Base-by-base conservation (phyloP, 2,329 filamentous ascomycete species). In the Delphinella strobiligena region DNA sequence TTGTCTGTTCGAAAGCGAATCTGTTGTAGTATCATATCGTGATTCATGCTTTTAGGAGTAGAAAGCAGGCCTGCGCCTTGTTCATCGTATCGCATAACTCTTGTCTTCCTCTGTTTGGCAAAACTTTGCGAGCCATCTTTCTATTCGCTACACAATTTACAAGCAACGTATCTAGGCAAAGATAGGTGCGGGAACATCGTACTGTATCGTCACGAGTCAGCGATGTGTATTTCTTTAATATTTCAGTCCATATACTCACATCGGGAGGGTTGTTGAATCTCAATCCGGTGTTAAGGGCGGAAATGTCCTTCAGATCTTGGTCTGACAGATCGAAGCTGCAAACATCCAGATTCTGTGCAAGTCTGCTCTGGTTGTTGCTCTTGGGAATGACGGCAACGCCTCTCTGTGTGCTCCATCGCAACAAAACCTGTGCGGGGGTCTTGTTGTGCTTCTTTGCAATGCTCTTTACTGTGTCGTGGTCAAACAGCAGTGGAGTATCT, bases 381-480 rank as follows among this genome's bases (percentile, higher is more conserved):
- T 89, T 89, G 51, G 83, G 84, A 52, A 91, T 91, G 51, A 91
- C 81, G 35, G 83, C 82, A 41, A 91, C 68, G 22, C 77, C 78
- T 37, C 82, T 73, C 70, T 93, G 85, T 12, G 86, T 93, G 16
- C 85, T 77, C 87, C 87, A 94, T 52, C 86, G 75, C 49, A 94
- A 71, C 45, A 93, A 71, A 19, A 93, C 71, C 71, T 94, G 86
- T 12, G 83, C 81, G 5, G 84, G 71, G 7, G 78, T 77, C 69
- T 82, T 85, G 58, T 66, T 66, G 49, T 84, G 68, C 67, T 82
- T 86, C 52, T 70, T 60, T 14, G 84, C 79, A 46, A 88, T 71
- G 36, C 52, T 57, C 51, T 71, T 75, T 60, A 93, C 69, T 38
- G 70, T 62, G 15, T 72, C 62, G 59, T 85, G 73, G 55, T 87